Percentiles rank a stretch among this genome's conserved stretches.
These are phyloP conservation scores for Diplodia corticola DNA, from an alignment of 2,329 filamentous ascomycete genomes.

Conservation along the genomic window DNA sequence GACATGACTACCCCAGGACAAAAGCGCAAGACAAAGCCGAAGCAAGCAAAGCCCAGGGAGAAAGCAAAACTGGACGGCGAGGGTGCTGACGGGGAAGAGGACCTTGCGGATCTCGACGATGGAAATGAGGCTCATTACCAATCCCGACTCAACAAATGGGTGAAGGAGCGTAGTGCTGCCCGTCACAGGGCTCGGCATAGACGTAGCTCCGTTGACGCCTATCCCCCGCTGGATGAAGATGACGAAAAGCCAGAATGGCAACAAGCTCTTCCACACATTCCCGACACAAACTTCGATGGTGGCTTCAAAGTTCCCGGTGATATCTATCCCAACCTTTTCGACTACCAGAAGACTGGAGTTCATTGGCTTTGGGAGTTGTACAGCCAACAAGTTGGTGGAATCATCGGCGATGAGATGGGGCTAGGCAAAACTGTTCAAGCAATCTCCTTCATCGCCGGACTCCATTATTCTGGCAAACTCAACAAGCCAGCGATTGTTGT, in stretches of 20 bases:
- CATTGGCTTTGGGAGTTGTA: slow-evolving; percentile 96
- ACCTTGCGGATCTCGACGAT: slow-evolving; percentile 73
- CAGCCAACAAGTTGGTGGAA: slow-evolving; percentile 85
- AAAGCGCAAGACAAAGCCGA: slow-evolving; percentile 41
- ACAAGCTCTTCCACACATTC: slow-evolving; percentile 78
- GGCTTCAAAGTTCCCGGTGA: slow-evolving; percentile 84
- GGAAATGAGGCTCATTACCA: slow-evolving; percentile 84
- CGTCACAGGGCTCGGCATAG: slow-evolving; percentile 50
- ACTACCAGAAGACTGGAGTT: slow-evolving; percentile 95
- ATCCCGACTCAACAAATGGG: slow-evolving; percentile 73
- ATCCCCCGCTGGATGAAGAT: slow-evolving; percentile 30
- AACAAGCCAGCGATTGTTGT: slow-evolving; percentile 86
- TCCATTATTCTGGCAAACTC: slow-evolving; percentile 88
- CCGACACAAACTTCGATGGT: slow-evolving; percentile 73
- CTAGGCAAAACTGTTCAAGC: slow-evolving; percentile 89
- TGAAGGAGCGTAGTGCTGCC: slow-evolving; percentile 61
- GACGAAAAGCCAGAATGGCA: slow-evolving; percentile 69
- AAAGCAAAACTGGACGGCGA: slow-evolving; percentile 29
- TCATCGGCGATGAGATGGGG: slow-evolving; percentile 97
- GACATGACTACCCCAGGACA: slow-evolving; percentile 40
- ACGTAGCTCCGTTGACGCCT: slow-evolving; percentile 17
- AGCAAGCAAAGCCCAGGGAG: slow-evolving; percentile 29
- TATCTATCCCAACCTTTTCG: slow-evolving; percentile 87
- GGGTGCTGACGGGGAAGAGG: slow-evolving; percentile 37
- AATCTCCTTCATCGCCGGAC: slow-evolving; percentile 80